Base-by-base conservation (phyloP, 176 grass and related monocot genomes). In the Thinopyrum elongatum region DNA sequence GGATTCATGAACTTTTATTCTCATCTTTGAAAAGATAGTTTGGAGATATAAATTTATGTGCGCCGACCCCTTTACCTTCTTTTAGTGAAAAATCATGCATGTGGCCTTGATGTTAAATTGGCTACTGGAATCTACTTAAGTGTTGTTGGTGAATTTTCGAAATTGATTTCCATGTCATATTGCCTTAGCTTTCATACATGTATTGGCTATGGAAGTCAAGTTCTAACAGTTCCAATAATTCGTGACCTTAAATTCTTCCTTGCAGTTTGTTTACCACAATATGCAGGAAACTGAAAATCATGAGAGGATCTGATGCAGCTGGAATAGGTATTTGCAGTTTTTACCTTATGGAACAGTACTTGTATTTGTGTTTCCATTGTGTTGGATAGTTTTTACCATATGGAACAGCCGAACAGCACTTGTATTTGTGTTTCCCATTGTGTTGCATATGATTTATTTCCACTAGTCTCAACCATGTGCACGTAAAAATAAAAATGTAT, bases 271-370 rank as follows among this genome's bases (percentile, higher is more conserved):
- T 94, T 82, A 90, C 87, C 51, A 85, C 85, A 39, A 90, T 84
- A 71, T 93, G 92, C 27, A 69, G 80, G 39, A 93, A 87, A 62
- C 26, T 93, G 74, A 93, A 85, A 82, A 93, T 93, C 27, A 93
- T 93, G 92, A 90, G 87, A 86, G 88, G 92, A 26, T 90, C 88
- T 64, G 88, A 93, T 80, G 92, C 92, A 42, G 89, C 78, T 76
- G 92, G 92, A 76, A 88, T 86, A 76, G 88, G 92, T 93, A 90
- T 41, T 70, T 65, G 11, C 36, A 4, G 31, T 42, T 15, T 8
- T 3, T 44, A 62, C 41, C 26, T 16, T 47, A 15, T 47, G 44
- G 44, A 47, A 36, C 67, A 35, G 8, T 29, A 10, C 22, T 85
- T 47, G 51, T 34, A 49, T 26, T 42, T 62, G 23, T 49, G 33